Evolutionary conservation across 257 asterid species (phyloP), one percentile per base, ranked within the genome.

Genomic region (Plantago elongata): DNA sequence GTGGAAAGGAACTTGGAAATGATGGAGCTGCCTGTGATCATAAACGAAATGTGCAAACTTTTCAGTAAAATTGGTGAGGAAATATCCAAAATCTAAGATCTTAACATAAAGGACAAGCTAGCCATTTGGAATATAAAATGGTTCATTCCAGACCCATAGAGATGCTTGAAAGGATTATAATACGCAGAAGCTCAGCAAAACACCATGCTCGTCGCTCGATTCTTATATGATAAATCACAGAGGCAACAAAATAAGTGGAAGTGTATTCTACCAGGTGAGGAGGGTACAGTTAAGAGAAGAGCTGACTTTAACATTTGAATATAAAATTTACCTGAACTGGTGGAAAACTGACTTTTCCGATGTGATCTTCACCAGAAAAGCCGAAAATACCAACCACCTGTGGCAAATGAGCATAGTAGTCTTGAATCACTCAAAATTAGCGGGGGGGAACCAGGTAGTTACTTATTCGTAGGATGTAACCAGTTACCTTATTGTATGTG

Each of bases 321-420:
- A 13, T 12, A 38, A 34, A 51, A 17, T 51, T n/a, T 29, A 92
- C 99, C 99, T 92, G 99, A 63, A 92, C 78, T 27, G 99, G 91
- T 17, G 99, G 99, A 67, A 92, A 92, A 82, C 86, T 67, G 73
- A 83, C 83, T 79, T 89, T 92, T 38, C 97, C 99, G 40, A 92
- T 92, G 83, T 89, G 96, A 72, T 92, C 99, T 76, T 92, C 99
- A 48, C 97, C 97, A 37, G 69, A 80, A 75, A 92, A 92, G 72
- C 99, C 99, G 72, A 92, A 92, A 57, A 92, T 89, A 47, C 96
- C 96, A 45, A 82, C 90, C 34, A 76, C 97, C 99, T 89, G 83
- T 68, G 60, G 51, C 44, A 49, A 60, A 9, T 45, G 15, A 43
- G 14, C 68, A 52, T 67, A 54, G 62, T 45, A 54, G 34, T 63